phyloP scores from a whole-genome alignment of 139 green algal species.

The Micromonas pusilla region DNA sequence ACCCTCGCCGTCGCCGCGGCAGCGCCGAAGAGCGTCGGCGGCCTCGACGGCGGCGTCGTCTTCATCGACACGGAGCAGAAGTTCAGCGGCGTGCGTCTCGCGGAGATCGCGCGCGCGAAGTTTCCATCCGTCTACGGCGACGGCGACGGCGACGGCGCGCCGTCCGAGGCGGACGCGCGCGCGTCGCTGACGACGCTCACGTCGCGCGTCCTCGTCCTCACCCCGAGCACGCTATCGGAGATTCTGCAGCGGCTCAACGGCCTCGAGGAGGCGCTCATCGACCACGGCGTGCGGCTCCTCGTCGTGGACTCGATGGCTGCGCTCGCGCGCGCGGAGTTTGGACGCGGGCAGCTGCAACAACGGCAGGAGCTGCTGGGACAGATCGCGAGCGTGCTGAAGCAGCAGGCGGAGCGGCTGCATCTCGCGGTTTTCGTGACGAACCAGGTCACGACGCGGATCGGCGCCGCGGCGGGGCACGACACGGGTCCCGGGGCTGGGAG shows the following conservation, averaged over 20 bases:
- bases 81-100: conserved; percentile 40
- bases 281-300: conserved; percentile 52
- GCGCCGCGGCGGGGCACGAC: not conserved
- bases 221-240: conserved; percentile 8
- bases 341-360: conserved; percentile 31
- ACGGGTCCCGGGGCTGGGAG: not conserved
- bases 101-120: conserved; percentile 44
- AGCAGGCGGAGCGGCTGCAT: conserved; percentile 59
- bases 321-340: conserved; percentile 45
- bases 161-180: not conserved
- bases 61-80: conserved; percentile 76
- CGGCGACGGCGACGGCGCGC: not conserved
- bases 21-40: conserved; percentile 27
- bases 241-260: conserved; percentile 22
- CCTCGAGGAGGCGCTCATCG: conserved; percentile 47
- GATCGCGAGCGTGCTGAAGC: conserved; percentile 65
- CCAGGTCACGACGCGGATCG: conserved; percentile 45
- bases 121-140: conserved; percentile 39
- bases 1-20: not conserved
- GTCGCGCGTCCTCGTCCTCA: not conserved
- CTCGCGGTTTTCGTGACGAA: conserved; percentile 73
- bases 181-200: not conserved
- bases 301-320: conserved; percentile 74
- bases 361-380: conserved; percentile 44
- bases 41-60: conserved; percentile 43